Conservation (phyloP, 1,284 basidiomycete genomes). For the Apiotrichum gracile region DNA sequence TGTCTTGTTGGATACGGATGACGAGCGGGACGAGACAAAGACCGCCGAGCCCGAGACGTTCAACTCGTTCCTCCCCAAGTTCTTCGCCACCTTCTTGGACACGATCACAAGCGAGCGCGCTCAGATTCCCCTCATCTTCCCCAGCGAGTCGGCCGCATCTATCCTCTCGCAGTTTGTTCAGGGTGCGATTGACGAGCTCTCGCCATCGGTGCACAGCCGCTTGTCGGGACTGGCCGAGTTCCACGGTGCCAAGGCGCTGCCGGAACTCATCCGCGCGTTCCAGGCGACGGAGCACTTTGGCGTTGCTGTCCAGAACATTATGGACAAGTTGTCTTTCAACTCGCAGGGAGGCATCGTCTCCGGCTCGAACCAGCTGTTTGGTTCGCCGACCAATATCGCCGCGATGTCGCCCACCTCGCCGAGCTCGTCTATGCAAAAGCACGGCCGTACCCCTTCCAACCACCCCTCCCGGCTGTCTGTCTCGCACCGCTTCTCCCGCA, state of each 20-base stretch:
- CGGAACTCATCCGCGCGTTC: constrained; percentile 64
- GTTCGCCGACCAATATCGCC: neutral
- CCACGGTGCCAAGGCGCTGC: constrained; percentile 59
- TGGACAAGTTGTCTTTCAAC: constrained; percentile 57
- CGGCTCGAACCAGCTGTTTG: neutral
- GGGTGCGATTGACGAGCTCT: constrained; percentile 65
- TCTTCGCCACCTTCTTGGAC: constrained; percentile 56
- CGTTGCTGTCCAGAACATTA: constrained; percentile 59
- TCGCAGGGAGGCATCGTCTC: constrained; percentile 24
- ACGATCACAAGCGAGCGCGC: constrained; percentile 62
- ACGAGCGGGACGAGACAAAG: neutral
- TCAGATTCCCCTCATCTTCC: constrained; percentile 69
- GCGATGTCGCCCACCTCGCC: constrained; percentile 5
- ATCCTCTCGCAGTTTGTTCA: constrained; percentile 75
- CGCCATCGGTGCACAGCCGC: constrained; percentile 72
- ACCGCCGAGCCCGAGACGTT: constrained; percentile 48
- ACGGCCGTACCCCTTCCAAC: neutral
- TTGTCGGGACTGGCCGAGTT: constrained; percentile 61
- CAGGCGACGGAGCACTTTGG: constrained; percentile 76
- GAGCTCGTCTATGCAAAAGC: constrained; percentile 1
- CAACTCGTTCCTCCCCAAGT: constrained; percentile 62
- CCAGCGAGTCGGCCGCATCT: constrained; percentile 54
- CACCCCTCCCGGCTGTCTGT: constrained; percentile 16
- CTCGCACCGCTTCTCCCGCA: constrained; percentile 35
- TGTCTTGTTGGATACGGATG: constrained; percentile 1